phyloP scores from a whole-genome alignment of 2,329 filamentous ascomycete species.

The Penicillium sp. region DNA sequence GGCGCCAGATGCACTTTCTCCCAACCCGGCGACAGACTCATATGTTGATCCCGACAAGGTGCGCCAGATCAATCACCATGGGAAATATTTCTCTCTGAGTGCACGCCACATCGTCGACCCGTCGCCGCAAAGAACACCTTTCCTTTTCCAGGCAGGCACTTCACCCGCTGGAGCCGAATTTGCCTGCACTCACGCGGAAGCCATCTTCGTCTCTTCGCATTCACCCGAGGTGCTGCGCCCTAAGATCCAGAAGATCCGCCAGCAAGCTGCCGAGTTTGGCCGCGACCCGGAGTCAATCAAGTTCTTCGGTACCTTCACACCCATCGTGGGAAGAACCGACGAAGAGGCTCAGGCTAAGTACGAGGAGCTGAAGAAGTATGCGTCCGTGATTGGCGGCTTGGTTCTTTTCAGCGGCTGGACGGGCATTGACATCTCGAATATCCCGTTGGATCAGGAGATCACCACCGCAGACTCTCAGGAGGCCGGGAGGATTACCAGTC shows the following conservation, averaged over 20 bases:
- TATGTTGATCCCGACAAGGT: conserved; percentile 60
- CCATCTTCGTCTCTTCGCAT: conserved; percentile 58
- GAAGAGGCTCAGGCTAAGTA: conserved; percentile 56
- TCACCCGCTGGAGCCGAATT: conserved; percentile 58
- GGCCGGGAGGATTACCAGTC: conserved; percentile 51
- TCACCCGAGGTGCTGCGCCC: conserved; percentile 50
- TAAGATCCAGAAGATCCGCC: conserved; percentile 54
- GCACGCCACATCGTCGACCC: conserved; percentile 53
- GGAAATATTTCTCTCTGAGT: conserved; percentile 53
- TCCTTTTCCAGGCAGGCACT: conserved; percentile 60
- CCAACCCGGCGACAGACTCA: conserved; percentile 53
- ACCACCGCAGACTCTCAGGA: conserved; percentile 54
- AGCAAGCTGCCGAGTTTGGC: conserved; percentile 50
- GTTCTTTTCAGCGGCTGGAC: conserved; percentile 59
- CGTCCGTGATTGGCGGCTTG: conserved; percentile 53
- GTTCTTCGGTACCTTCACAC: conserved; percentile 53
- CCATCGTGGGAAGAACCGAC: conserved; percentile 51
- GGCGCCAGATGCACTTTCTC: conserved; percentile 56
- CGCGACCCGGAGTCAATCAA: conserved; percentile 58
- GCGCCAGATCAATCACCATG: conserved; percentile 59
- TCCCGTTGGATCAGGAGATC: conserved; percentile 59
- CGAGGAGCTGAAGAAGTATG: conserved; percentile 52
- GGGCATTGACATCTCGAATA: conserved; percentile 58
- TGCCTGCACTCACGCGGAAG: conserved; percentile 58
- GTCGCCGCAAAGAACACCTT: conserved; percentile 57